Conservation (phyloP, 305 asterid species). For the Fraxinus xanthoxyloides region DNA sequence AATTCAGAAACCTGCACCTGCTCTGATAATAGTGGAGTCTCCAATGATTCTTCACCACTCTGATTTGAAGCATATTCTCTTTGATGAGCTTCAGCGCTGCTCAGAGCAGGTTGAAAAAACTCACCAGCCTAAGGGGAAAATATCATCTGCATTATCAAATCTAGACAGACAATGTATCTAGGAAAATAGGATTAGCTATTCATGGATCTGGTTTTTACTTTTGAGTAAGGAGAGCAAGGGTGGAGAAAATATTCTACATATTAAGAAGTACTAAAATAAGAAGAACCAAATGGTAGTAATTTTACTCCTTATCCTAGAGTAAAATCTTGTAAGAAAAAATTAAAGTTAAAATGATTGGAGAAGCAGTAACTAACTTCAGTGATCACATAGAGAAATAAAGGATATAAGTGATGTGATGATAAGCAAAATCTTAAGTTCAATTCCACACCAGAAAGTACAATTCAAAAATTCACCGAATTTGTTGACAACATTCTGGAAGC, state of each 20-base stretch:
- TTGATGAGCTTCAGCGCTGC: constrained; percentile 82
- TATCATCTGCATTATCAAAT: neutral
- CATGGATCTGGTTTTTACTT: neutral
- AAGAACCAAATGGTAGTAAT: neutral
- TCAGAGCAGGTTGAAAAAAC: constrained; percentile 72
- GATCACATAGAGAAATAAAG: neutral
- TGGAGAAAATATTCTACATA: neutral
- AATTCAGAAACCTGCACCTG: constrained; percentile 45
- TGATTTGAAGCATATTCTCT: constrained; percentile 67
- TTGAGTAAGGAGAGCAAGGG: neutral
- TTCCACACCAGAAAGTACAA: neutral
- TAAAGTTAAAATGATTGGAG: neutral
- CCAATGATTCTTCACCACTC: constrained; percentile 85
- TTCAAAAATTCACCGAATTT: neutral
- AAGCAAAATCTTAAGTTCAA: neutral
- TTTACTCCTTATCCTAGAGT: neutral
- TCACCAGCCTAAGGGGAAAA: constrained; percentile 73
- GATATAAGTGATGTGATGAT: neutral
- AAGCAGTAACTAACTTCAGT: neutral
- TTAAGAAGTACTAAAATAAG: neutral
- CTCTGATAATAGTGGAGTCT: constrained; percentile 78
- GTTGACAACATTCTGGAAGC: neutral
- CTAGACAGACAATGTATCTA: neutral
- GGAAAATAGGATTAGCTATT: neutral
- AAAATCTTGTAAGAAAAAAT: neutral